Conservation (phyloP, 352 stramenopile species). For the Phytophthora quininea region DNA sequence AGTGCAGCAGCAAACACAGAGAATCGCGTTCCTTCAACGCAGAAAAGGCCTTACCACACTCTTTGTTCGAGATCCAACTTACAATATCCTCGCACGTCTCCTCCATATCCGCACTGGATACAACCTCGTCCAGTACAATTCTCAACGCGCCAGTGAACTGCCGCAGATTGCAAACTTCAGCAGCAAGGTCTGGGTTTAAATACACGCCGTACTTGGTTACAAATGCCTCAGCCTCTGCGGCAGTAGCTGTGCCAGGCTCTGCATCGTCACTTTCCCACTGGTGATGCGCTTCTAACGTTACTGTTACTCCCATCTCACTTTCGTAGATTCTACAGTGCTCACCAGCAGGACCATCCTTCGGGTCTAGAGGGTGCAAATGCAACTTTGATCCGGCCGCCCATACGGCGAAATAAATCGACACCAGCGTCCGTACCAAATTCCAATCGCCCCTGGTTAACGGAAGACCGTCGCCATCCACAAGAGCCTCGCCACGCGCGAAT, state of each 20-base stretch:
- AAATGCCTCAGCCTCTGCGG: conserved; percentile 68
- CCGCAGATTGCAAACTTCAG: conserved; percentile 78
- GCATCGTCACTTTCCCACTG: conserved; percentile 23
- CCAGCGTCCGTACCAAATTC: conserved; percentile 79
- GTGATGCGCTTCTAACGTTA: conserved; percentile 50
- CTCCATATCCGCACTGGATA: conserved; percentile 81
- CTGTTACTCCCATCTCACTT: conserved; percentile 67
- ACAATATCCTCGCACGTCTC: conserved; percentile 79
- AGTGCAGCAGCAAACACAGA: conserved; percentile 75
- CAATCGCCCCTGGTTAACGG: conserved; percentile 83
- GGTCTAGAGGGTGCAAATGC: conserved; percentile 51
- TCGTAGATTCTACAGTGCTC: conserved; percentile 52
- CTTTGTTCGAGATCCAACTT: conserved; percentile 76
- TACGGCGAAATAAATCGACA: conserved; percentile 82
- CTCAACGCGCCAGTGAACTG: conserved; percentile 70
- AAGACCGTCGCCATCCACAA: conserved; percentile 79
- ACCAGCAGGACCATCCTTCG: conserved; percentile 15
- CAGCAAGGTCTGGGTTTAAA: conserved; percentile 81
- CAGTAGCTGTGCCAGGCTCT: conserved; percentile 22
- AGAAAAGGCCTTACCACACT: conserved; percentile 51
- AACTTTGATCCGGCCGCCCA: conserved; percentile 58
- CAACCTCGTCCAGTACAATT: conserved; percentile 75
- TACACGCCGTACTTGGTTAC: conserved; percentile 86
- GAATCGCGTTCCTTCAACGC: conserved; percentile 63
- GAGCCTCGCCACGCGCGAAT: conserved; percentile 70